phyloP scores from a whole-genome alignment of 352 stramenopile genomes.

The Pythium scleroteichum region DNA sequence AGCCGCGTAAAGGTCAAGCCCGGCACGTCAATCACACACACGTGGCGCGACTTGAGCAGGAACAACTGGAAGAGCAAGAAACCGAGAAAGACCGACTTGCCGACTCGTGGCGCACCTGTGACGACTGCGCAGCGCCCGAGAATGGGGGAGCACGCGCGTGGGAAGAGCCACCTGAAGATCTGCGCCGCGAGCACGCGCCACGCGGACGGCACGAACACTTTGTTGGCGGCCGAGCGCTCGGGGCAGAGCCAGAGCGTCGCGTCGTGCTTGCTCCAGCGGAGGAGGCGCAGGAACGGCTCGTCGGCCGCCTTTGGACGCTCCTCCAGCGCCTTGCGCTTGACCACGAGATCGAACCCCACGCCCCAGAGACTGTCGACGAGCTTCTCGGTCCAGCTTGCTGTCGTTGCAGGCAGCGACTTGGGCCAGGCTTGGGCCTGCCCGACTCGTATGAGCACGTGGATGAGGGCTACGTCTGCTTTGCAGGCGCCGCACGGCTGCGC shows the following conservation, averaged over 20 bases:
- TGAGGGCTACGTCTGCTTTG: background rate
- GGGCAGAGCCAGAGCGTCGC: constrained; percentile 12
- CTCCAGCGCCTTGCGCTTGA: background rate
- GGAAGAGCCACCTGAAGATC: constrained; percentile 18
- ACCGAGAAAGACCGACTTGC: constrained; percentile 20
- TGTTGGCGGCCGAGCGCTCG: background rate
- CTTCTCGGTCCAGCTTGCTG: background rate
- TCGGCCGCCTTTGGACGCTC: background rate
- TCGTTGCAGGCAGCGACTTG: no score
- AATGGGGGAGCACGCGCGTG: background rate
- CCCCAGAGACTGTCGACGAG: background rate
- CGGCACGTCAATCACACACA: constrained; percentile 13
- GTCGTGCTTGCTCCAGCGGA: background rate
- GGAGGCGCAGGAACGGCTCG: background rate
- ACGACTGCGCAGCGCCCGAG: constrained; percentile 4
- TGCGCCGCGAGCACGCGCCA: background rate
- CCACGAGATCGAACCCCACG: background rate
- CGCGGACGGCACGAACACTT: background rate
- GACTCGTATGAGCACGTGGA: constrained; percentile 17
- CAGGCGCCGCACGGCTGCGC: no score
- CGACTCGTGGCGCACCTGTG: constrained; percentile 6
- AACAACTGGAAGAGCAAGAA: constrained; percentile 16
- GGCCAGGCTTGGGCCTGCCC: no score
- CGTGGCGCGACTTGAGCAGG: background rate
- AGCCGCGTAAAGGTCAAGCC: constrained; percentile 12